Evolutionary conservation across 352 stramenopile species (phyloP), one percentile per base, ranked within the genome.

Genomic region (Phytophthora pini): DNA sequence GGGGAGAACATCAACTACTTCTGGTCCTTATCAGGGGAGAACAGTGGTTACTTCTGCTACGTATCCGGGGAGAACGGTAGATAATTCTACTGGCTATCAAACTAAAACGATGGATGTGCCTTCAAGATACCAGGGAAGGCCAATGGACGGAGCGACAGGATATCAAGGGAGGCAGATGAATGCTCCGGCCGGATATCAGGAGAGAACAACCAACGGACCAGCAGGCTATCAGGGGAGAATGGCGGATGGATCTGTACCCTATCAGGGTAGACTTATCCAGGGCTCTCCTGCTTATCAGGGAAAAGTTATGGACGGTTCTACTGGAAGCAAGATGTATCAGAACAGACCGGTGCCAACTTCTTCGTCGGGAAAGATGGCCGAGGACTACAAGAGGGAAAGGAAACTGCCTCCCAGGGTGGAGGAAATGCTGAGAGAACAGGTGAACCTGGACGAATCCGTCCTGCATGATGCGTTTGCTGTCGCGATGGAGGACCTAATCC

Each of bases 401-500:
- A 74, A 72, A 11, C 13, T 72, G 36, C 56, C 65, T 15, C 54
- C 65, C 4, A 40, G 60, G 56, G 59, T 70, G 46, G 59, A 71
- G 17, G 52, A 74, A 20, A 74, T 71, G 62, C 48, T 79, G 2
- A 54, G 68, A 41, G 72, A 77, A 46, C 70, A 79, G 49, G 63
- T 69, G 26, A 68, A 58, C 52, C 47, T 87, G 34, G 77, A 88
- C 43, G 74, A 84, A 24, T 29, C 47, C 2, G 61, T 72, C 29
- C 77, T 93, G 1, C 57, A 70, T 11, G 67, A 79, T 17, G 72
- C 74, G 7, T 80, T 90, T 52, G 56, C 72, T n/a, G 65, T 77
- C 31, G 74, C 84, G 31, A 77, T 89, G 64, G 71, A 89, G 47
- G 72, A 87, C 20, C 70, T 88, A 47, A 80, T 90, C 31, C 49